Evolutionary conservation across 2,329 filamentous ascomycete genomes (phyloP), one percentile per base, ranked within the genome.

Genomic region (Dothistroma septosporum): DNA sequence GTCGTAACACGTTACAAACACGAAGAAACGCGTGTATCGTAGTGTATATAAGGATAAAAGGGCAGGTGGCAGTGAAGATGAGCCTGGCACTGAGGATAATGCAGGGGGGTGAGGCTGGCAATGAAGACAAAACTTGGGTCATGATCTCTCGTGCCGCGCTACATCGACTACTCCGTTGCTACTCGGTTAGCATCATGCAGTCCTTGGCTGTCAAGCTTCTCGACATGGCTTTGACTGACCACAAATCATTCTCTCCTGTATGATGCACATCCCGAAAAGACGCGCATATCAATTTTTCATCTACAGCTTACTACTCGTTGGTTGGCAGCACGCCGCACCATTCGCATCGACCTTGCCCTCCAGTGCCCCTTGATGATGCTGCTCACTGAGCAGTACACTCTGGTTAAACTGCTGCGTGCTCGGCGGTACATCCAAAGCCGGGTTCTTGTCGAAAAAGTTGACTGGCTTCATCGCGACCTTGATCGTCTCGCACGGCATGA

Each of bases 401-500:
- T 60, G 53, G 28, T 60, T 60, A 33, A 60, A 60, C 46, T 56
- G 58, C 58, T 60, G 58, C 53, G 58, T 56, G 53, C 58, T 60
- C 28, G 58, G 58, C 35, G 83, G 83, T 7, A 86, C 83, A 76
- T 85, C 83, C 5, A 85, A 71, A 19, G 82, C 83, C 1, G 83
- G 83, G 57, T 86, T 86, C 73, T 78, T 80, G 35, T 78, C 75
- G 63, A 85, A 85, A 75, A 86, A 86, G 67, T 85, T 84, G 11
- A 83, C 79, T 0, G 83, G 83, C 64, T 84, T 82, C 62, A 86
- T 72, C 57, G 80, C 76, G n/a, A 85, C 77, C 68, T 81, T 83
- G 58, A 85, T 75, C 14, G 82, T 80, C 74, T 86, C 83, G 49
- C 78, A 80, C 0, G 83, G 83, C 83, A 85, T 85, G 52, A 85